Conservation (phyloP, 768 basidiomycete species). For the Mrakia gelida region DNA sequence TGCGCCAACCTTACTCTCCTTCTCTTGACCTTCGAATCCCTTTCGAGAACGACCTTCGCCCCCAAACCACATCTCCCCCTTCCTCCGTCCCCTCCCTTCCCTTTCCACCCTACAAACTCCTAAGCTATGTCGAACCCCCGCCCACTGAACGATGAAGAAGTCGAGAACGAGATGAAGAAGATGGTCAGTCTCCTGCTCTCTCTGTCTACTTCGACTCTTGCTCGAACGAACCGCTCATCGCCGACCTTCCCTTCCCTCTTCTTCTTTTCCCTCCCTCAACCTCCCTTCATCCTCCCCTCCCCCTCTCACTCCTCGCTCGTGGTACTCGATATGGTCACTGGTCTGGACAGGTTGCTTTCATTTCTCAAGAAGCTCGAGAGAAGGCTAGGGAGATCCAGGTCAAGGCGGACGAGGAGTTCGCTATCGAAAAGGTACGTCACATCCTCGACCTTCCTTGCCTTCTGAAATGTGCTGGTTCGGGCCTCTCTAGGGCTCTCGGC, state of each 20-base stretch:
- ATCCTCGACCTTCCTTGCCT: neutral
- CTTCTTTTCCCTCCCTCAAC: slow-evolving; percentile 9
- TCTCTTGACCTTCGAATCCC: neutral
- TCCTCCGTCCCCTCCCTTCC: neutral
- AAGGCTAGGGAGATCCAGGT: slow-evolving; percentile 95
- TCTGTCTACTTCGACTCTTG: slow-evolving; percentile 4
- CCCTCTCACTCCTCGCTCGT: neutral
- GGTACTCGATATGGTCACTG: too few relatives aligned
- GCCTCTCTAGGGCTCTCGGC: neutral
- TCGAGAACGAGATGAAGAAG: slow-evolving; percentile 95
- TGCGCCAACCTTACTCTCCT: neutral
- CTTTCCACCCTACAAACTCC: neutral
- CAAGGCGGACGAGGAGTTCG: slow-evolving; percentile 98
- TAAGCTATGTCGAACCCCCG: slow-evolving; percentile 54
- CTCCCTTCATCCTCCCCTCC: neutral
- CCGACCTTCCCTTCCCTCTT: slow-evolving; percentile 12
- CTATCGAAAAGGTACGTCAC: slow-evolving; percentile 79
- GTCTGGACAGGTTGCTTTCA: slow-evolving; percentile 75
- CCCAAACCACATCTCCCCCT: neutral
- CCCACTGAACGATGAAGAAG: slow-evolving; percentile 87
- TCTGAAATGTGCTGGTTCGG: neutral
- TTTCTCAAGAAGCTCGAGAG: slow-evolving; percentile 96
- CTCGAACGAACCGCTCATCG: slow-evolving; percentile 8
- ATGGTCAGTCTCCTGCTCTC: slow-evolving; percentile 60
- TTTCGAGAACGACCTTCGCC: neutral